Conservation (phyloP, 129 eudicot genomes). For the Chrysanthemum makinoi region DNA sequence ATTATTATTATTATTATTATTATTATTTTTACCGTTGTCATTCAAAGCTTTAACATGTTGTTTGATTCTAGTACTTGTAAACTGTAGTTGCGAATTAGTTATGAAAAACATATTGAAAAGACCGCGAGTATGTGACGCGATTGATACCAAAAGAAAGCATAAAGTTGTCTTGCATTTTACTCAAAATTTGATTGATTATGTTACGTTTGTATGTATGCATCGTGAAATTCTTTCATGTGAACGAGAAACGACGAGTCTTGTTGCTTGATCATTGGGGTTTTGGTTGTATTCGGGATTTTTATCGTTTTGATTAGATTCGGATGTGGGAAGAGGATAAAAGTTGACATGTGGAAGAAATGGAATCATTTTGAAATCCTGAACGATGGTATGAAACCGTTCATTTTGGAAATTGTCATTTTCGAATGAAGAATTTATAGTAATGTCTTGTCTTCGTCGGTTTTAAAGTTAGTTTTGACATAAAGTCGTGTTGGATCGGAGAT, state of each 20-base stretch:
- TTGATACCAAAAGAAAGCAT: conserved; percentile 23
- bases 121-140: conserved; percentile 3
- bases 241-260: conserved; percentile 11
- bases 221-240: conserved; percentile 18
- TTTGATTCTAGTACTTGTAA: neutral
- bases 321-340: conserved; percentile 3
- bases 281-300: neutral
- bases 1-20: too few species aligned
- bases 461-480: conserved; percentile 6
- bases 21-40: neutral
- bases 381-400: conserved; percentile 12
- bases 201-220: neutral
- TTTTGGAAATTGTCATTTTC: conserved; percentile 8
- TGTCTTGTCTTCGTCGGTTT: neutral
- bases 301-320: neutral
- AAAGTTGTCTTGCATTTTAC: conserved; percentile 29
- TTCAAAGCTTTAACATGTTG: neutral
- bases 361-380: neutral
- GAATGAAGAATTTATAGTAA: neutral
- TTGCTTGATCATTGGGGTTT: conserved; percentile 1
- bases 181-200: conserved; percentile 20
- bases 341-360: conserved; percentile 12
- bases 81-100: neutral
- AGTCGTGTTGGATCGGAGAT: neutral
- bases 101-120: neutral